Evolutionary conservation across 441 rosid genomes (phyloP).

Genomic region (Syzygium syzygioides): DNA sequence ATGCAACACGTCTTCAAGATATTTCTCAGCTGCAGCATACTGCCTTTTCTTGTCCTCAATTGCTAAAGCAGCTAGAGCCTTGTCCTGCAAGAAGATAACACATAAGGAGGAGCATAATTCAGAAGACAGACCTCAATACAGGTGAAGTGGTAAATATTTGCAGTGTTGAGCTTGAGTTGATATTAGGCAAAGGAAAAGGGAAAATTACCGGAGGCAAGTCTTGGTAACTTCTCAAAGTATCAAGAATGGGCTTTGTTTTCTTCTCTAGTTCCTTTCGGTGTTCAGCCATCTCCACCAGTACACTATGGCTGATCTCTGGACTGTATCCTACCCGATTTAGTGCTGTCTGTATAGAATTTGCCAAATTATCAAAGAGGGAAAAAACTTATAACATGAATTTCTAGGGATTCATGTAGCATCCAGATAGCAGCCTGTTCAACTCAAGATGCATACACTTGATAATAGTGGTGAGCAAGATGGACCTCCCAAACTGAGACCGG

Average conservation of each 20-base stretch:
- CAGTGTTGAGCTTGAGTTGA: neutral
- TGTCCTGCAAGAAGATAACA: constrained; percentile 47
- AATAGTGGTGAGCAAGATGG: no score
- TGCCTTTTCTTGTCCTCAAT: constrained; percentile 94
- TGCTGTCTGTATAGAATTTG: constrained; percentile 39
- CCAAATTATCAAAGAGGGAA: neutral
- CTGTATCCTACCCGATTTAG: constrained; percentile 87
- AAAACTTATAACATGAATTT: neutral
- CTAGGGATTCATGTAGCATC: neutral
- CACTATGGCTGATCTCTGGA: constrained; percentile 80
- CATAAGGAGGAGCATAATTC: neutral
- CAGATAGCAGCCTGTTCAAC: neutral
- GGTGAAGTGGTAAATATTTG: neutral
- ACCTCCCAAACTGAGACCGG: no score
- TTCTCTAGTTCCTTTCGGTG: constrained; percentile 83
- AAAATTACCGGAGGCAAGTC: constrained; percentile 84
- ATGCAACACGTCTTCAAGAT: constrained; percentile 85
- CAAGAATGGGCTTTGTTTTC: constrained; percentile 86
- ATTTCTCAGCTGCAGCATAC: constrained; percentile 87
- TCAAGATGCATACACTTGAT: neutral
- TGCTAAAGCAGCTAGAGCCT: constrained; percentile 88
- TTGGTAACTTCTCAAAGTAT: constrained; percentile 90
- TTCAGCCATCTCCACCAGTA: constrained; percentile 83
- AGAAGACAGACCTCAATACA: neutral
- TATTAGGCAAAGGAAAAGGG: neutral